A percentile compares a stretch with the other conserved stretches of the same genome.
These are phyloP conservation scores for Eucalyptus caleyi DNA, from an alignment of 345 rosid species.

Conservation along the genomic window DNA sequence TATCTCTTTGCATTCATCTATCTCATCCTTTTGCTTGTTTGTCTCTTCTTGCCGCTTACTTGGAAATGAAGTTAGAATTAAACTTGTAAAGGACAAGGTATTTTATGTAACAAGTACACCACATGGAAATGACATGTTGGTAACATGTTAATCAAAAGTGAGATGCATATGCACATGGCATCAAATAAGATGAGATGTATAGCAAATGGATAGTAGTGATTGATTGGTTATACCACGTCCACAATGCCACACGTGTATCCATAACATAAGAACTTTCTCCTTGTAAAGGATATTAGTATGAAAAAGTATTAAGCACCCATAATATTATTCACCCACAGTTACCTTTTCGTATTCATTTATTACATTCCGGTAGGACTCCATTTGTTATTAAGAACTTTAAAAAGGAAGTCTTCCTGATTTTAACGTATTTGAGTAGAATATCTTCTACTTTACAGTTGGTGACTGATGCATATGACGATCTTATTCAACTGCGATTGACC, in stretches of 20 bases:
- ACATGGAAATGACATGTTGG: not conserved
- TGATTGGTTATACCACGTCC: not conserved
- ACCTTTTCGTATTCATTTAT: not conserved
- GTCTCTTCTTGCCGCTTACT: not conserved
- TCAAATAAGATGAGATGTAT: not conserved
- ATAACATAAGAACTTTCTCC: not conserved
- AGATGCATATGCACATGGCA: not conserved
- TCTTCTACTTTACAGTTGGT: not conserved
- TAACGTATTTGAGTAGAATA: not conserved
- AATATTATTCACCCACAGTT: not conserved
- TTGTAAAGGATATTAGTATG: not conserved
- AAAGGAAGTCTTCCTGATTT: not conserved
- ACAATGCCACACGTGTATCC: not conserved
- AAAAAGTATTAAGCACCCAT: not conserved
- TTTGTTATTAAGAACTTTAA: not conserved
- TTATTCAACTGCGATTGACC: not conserved
- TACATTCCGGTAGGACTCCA: not conserved
- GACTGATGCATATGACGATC: not conserved
- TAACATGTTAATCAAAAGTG: not conserved
- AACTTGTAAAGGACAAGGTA: not conserved
- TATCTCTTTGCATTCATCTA: not conserved
- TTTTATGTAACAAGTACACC: not conserved
- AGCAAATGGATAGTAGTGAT: not conserved
- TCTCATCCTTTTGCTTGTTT: not conserved
- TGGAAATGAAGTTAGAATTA: not conserved